Evolutionary conservation across 1,284 basidiomycete genomes (phyloP).

Genomic region (Ceratobasidium sp.): DNA sequence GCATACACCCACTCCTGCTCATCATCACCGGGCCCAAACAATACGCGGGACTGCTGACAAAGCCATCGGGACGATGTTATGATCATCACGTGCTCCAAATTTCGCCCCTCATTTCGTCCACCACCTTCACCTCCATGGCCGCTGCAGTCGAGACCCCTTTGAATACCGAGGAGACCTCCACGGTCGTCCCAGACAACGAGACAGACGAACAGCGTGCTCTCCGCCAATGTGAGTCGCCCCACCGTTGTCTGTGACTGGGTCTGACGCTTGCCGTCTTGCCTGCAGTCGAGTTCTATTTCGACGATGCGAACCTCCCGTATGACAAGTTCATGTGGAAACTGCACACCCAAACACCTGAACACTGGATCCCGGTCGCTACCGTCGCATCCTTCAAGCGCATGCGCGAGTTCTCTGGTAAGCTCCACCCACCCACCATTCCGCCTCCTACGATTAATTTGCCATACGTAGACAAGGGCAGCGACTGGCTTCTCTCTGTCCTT

Average conservation of each 20-base stretch:
- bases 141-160: conserved; percentile 33
- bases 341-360: conserved; percentile 78
- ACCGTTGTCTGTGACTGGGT: not conserved
- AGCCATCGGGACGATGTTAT: conserved; percentile 34
- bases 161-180: not conserved
- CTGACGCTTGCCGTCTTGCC: not conserved
- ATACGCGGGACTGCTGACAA: conserved; percentile 35
- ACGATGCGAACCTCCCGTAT: conserved; percentile 94
- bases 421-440: not conserved
- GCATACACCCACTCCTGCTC: not conserved
- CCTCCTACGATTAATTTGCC: conserved; percentile 22
- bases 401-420: conserved; percentile 69
- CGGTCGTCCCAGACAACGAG: not conserved
- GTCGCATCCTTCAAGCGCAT: conserved; percentile 97
- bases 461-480: conserved; percentile 64
- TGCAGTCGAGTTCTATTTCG: conserved; percentile 97
- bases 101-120: conserved; percentile 12
- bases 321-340: conserved; percentile 99
- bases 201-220: conserved; percentile 39
- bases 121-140: conserved; percentile 1
- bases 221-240: conserved; percentile 24
- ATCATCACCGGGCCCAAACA: conserved; percentile 11
- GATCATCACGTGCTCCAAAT: conserved; percentile 41
- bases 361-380: conserved; percentile 92
- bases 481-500: conserved; percentile 78